These are phyloP conservation scores for Phytopythium montanum DNA, from an alignment of 352 stramenopile genomes.

Conservation along the genomic window DNA sequence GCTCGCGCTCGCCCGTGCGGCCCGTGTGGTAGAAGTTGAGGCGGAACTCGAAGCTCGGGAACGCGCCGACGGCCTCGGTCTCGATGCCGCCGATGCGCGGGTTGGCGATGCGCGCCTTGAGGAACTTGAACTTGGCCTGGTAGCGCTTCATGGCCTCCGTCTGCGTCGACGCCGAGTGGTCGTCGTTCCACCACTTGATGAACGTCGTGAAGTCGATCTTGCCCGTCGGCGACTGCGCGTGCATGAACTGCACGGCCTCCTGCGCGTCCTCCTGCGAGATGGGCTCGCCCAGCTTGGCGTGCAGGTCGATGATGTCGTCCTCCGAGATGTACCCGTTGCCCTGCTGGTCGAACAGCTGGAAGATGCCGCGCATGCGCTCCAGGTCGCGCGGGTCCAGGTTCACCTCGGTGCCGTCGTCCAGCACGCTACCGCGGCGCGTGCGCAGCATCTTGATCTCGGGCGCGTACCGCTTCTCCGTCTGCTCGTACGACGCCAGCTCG, in stretches of 20 bases:
- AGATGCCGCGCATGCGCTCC: conserved; percentile 85
- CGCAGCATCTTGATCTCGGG: conserved; percentile 48
- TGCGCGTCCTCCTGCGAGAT: conserved; percentile 72
- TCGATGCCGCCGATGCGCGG: conserved; percentile 78
- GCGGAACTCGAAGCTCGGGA: conserved; percentile 87
- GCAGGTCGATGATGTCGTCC: conserved; percentile 72
- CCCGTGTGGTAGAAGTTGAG: conserved; percentile 89
- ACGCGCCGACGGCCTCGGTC: conserved; percentile 70
- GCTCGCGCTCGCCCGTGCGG: conserved; percentile 59
- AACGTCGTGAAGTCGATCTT: conserved; percentile 85
- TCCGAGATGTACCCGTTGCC: conserved; percentile 76
- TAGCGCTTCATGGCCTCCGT: conserved; percentile 82
- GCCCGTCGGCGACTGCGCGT: conserved; percentile 41
- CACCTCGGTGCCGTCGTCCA: conserved; percentile 77
- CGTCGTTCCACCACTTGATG: conserved; percentile 89
- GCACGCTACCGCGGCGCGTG: conserved; percentile 54
- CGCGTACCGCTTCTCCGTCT: conserved; percentile 76
- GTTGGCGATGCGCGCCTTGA: conserved; percentile 85
- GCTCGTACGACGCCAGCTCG: conserved; percentile 70
- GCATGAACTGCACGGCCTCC: conserved; percentile 72
- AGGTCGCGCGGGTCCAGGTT: conserved; percentile 80
- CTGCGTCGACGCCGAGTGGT: conserved; percentile 61
- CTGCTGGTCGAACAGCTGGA: conserved; percentile 80
- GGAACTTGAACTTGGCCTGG: conserved; percentile 88
- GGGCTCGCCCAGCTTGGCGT: conserved; percentile 79